Base-by-base conservation (phyloP, 148 eudicot genomes). In the Fagopyrum esculentum region DNA sequence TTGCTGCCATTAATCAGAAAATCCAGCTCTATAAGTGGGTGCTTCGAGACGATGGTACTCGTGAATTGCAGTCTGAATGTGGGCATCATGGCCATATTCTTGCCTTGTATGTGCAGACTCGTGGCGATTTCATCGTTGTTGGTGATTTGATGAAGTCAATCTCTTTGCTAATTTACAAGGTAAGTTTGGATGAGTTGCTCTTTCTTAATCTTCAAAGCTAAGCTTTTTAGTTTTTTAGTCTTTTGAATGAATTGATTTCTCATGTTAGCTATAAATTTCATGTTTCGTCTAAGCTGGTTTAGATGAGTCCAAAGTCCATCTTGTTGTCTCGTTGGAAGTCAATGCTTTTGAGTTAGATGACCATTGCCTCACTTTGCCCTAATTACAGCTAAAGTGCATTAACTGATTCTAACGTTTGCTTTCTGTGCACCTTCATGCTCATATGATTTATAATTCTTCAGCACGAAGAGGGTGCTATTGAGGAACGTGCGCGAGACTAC, bases 381-480 rank as follows among this genome's bases (percentile, higher is more conserved):
- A 22, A 22, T 22, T 22, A 22, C 26, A 22, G 26, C 26, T 22
- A 22, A 22, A 22, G 26, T 22, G 26, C 26, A 22, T 22, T 22
- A 22, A 22, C 26, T 22, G 26, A 35, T 35, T 35, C 40, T 35
- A 35, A 2, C 3, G 40, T 35, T 35, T 35, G 40, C 40, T 35
- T 35, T 35, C 40, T 35, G 3, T 35, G 40, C 40, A 35, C 40
- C 40, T 35, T 74, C 17, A n/a, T 74, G 29, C 49, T 55, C 11
- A 57, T 48, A 44, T 43, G 11, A 16, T 45, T 19, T 1, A 9
- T 47, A 19, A 44, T 35, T 72, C 45, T 73, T 52, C 90, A 95
- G 97, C 99, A 95, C 2, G 99, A 95, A 82, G 99, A 95, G 78
- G 97, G 99, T 80, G 97, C 99, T 45, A 92, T 95, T 45, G 99